Percentiles rank a stretch among this genome's conserved stretches.
These are phyloP conservation scores for Tricholoma bakamatsutake DNA, from an alignment of 768 basidiomycete species.

Conservation along the genomic window DNA sequence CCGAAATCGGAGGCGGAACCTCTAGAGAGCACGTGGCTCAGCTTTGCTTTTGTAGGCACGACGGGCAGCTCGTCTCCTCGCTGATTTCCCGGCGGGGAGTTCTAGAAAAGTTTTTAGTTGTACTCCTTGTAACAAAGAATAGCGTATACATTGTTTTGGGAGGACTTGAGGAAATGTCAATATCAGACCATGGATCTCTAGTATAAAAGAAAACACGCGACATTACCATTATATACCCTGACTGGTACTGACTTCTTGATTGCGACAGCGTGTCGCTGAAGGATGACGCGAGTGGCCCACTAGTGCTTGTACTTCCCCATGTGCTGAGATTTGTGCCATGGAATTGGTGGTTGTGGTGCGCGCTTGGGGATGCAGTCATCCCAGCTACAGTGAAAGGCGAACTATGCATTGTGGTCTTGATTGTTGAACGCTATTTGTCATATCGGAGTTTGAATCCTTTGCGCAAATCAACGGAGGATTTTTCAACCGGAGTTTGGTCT, in stretches of 20 bases:
- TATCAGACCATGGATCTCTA: background rate
- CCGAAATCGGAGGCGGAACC: conserved; percentile 69
- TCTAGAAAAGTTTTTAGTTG: conserved; percentile 20
- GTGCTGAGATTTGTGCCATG: conserved; percentile 38
- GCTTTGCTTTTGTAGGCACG: conserved; percentile 75
- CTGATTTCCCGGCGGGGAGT: conserved; percentile 48
- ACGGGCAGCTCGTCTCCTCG: conserved; percentile 69
- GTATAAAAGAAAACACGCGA: background rate
- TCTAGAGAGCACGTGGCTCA: conserved; percentile 63
- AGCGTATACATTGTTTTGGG: conserved; percentile 50
- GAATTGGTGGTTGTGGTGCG: conserved; percentile 31
- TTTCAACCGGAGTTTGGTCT: too few species aligned
- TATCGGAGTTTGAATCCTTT: too few species aligned
- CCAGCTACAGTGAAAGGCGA: conserved; percentile 54
- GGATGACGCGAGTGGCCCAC: conserved; percentile 37
- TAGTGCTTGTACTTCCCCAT: conserved; percentile 46
- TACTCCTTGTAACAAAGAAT: background rate
- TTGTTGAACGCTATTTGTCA: background rate
- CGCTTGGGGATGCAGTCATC: conserved; percentile 46
- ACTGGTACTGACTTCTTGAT: conserved; percentile 72
- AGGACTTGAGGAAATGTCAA: conserved; percentile 21
- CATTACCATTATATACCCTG: conserved; percentile 77
- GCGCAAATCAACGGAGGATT: too few species aligned
- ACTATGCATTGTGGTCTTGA: conserved; percentile 26
- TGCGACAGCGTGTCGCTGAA: conserved; percentile 66